These are phyloP conservation scores for Sporothrix euskadiensis DNA, from an alignment of 2,329 filamentous ascomycete genomes.

Conservation along the genomic window DNA sequence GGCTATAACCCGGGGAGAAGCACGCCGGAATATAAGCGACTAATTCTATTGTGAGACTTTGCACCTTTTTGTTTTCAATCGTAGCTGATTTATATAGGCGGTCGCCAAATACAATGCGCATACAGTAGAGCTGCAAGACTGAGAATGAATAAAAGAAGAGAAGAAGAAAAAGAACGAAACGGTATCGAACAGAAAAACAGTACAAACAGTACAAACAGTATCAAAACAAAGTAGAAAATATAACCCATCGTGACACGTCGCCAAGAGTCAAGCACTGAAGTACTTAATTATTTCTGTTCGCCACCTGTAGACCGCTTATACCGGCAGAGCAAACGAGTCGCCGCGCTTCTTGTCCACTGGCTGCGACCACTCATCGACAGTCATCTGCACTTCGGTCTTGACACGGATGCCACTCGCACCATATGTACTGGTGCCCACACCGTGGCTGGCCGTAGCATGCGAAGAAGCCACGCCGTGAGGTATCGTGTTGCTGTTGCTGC, in stretches of 20 bases:
- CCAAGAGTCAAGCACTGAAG: background rate
- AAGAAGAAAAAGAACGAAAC: background rate
- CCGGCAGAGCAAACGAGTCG: conserved; percentile 19
- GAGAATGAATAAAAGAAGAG: background rate
- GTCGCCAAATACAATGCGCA: background rate
- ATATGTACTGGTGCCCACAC: background rate
- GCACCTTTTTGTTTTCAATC: background rate
- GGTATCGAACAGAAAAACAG: background rate
- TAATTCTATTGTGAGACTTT: background rate
- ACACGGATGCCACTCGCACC: conserved; percentile 25
- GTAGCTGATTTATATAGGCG: background rate
- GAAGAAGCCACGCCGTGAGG: background rate
- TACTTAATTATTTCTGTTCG: background rate
- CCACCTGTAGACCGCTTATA: background rate
- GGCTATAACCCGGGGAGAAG: background rate
- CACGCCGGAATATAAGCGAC: background rate
- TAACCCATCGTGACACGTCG: conserved; percentile 2
- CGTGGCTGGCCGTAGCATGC: background rate
- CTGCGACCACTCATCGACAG: conserved; percentile 24
- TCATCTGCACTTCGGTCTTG: conserved; percentile 29
- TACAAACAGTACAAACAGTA: conserved; percentile 3
- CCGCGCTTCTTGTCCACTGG: conserved; percentile 8
- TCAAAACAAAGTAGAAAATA: background rate
- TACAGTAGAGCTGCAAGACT: background rate
- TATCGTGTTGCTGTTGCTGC: conserved; percentile 7